Evolutionary conservation across 306 rosid species (phyloP).

Genomic region (Quercus variabilis): DNA sequence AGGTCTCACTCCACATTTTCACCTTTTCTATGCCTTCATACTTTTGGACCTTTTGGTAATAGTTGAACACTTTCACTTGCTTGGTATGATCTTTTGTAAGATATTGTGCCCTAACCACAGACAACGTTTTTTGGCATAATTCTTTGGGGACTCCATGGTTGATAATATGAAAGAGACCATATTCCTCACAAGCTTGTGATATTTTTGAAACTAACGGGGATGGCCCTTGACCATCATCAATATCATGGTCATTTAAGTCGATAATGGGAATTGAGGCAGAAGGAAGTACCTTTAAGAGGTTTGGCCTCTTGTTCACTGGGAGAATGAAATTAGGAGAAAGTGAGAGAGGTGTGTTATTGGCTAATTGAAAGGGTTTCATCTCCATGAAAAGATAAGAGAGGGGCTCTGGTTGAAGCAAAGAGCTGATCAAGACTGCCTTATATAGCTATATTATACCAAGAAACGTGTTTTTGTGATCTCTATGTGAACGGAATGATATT

Average conservation of each 20-base stretch:
- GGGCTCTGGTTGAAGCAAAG: not conserved
- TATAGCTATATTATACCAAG: too few relatives aligned
- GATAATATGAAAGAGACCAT: conserved; percentile 45
- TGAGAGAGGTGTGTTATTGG: conserved; percentile 16
- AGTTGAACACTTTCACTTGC: conserved; percentile 26
- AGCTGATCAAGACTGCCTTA: not conserved
- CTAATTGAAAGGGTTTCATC: conserved; percentile 30
- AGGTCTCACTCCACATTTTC: conserved; percentile 48
- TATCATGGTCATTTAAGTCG: conserved; percentile 22
- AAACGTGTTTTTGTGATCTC: too few relatives aligned
- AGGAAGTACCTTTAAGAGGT: conserved; percentile 30
- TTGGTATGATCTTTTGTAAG: conserved; percentile 29
- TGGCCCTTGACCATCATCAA: not conserved
- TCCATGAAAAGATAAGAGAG: not conserved
- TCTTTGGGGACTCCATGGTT: conserved; percentile 50
- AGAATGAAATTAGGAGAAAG: conserved; percentile 34
- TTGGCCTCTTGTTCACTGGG: conserved; percentile 38
- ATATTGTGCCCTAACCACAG: conserved; percentile 17
- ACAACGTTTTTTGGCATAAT: conserved; percentile 26
- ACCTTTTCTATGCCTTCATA: conserved; percentile 16
- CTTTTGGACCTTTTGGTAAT: conserved; percentile 3
- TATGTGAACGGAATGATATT: too few relatives aligned
- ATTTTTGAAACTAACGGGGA: conserved; percentile 22
- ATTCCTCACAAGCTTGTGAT: conserved; percentile 46
- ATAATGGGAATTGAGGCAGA: conserved; percentile 40